These are phyloP conservation scores for Acanthamoeba castellanii DNA, from an alignment of 208 protist species.

Conservation along the genomic window DNA sequence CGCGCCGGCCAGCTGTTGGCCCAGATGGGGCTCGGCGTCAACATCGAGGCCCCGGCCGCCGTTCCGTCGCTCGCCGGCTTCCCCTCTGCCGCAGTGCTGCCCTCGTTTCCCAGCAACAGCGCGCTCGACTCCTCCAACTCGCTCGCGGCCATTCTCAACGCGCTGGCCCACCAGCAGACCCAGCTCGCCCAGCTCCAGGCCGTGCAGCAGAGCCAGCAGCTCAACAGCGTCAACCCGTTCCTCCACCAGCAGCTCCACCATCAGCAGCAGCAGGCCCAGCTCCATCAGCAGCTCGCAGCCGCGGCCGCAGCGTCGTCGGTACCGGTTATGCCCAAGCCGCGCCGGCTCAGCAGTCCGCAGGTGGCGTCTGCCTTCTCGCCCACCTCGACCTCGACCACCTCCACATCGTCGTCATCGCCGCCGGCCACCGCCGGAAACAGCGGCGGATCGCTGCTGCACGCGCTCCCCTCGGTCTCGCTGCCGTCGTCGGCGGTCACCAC, in stretches of 20 bases:
- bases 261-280: not conserved
- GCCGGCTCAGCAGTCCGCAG: not conserved
- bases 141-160: not conserved
- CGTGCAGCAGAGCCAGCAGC: conserved; percentile 5
- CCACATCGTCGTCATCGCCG: not conserved
- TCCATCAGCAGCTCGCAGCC: not conserved
- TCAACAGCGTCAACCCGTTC: not conserved
- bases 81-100: not conserved
- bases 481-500: not conserved
- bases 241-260: not conserved
- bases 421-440: not conserved
- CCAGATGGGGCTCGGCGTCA: not conserved
- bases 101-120: not conserved
- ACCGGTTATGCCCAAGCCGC: conserved; percentile 15
- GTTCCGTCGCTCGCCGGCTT: not conserved
- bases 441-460: not conserved
- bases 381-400: not conserved
- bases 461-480: not conserved
- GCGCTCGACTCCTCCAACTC: not conserved
- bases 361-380: not conserved
- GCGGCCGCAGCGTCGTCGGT: not conserved
- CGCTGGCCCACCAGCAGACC: conserved; percentile 29
- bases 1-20: not conserved
- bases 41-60: not conserved
- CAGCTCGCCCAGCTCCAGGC: conserved; percentile 29